Base-by-base conservation (phyloP, 257 asterid species). In the Sherardia arvensis region DNA sequence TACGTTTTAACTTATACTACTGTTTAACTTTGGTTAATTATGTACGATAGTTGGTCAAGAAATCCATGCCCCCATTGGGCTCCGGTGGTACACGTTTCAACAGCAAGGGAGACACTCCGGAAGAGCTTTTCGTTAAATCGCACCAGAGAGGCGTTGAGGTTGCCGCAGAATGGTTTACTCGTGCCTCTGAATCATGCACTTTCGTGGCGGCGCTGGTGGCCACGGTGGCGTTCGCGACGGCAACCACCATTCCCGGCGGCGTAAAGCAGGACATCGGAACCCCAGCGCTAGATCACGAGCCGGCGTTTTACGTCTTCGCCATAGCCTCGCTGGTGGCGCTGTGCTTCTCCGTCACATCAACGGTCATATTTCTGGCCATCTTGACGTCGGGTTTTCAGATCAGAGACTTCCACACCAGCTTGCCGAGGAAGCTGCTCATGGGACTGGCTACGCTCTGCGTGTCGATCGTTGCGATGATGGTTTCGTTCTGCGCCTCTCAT, bases 191-290 rank as follows among this genome's bases (percentile, higher is more conserved):
- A 7, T 62, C 66, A 10, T 62, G 66, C 33, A 38, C 66, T 0
- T 21, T 62, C 1, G 66, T 62, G 10, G 66, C 66, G 28, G 33
- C 66, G 18, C 55, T 62, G 15, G 43, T 62, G 15, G 66, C 66
- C 55, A 40, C 66, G 54, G 55, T 62, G 1, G 66, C 66, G 25
- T 62, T 62, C 26, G 66, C 66, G 12, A 62, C 66, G 25, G 5
- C 66, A 62, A 5, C 66, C 34, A 40, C 55, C 12, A 22, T 62
- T 38, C 66, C 66, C 5, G 66, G 66, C 2, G 66, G 66, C 2
- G 66, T 62, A 23, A 62, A 22, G 23, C 54, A 40, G 25, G 54
- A 62, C 29, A 25, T 0, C 1, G 66, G 53, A 3, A 62, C 33
- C 8, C 53, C 66, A 14, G 25, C 21, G 1, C 9, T 36, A 25